Evolutionary conservation across 1,284 basidiomycete genomes (phyloP), one percentile per base, ranked within the genome.

Genomic region (Chiua sp.): DNA sequence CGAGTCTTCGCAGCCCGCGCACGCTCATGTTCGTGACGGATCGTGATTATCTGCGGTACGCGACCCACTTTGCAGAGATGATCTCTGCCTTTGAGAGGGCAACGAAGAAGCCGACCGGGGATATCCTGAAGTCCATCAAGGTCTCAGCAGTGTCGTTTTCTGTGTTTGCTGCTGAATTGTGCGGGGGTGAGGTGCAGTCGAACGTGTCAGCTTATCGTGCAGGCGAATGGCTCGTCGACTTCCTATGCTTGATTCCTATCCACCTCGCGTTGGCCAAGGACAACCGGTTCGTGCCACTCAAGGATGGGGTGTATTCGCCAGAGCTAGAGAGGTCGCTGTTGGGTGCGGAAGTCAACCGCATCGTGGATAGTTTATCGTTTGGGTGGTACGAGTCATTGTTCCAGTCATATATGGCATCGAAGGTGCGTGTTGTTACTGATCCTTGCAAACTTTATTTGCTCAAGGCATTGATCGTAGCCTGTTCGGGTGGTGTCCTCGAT

Each of bases 351-450:
- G 81, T 87, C n/a, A 79, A 78, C 15, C 75, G 75, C 33, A 84
- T 88, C n/a, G 80, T 86, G 18, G 82, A 86, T 59, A 78, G 65
- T 42, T 67, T 88, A 4, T 81, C 83, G 0, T 80, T 88, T 57
- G 87, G 87, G 3, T 88, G 87, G 87, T 88, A 87, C 32, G 87
- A 88, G 63, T 84, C 83, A 0, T 74, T 88, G 15, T 84, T 88
- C 61, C 80, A 82, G 57, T 86, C 86, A 0, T 88, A 88, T 59
- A 82, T 85, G 81, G 80, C 82, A 0, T 74, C 76, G 28, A 87
- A 83, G 77, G 86, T 82, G 48, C 22, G 73, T 55, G 62, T 47
- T 0, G 7, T 37, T 18, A 7, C 3, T 18, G 5, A 13, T 5
- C 2, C 33, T 22, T 1, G 1, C 22, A 10, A 4, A 12, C 4